Base-by-base conservation (phyloP, 192 early-diverging fungal species). In the Coemansia sp. region DNA sequence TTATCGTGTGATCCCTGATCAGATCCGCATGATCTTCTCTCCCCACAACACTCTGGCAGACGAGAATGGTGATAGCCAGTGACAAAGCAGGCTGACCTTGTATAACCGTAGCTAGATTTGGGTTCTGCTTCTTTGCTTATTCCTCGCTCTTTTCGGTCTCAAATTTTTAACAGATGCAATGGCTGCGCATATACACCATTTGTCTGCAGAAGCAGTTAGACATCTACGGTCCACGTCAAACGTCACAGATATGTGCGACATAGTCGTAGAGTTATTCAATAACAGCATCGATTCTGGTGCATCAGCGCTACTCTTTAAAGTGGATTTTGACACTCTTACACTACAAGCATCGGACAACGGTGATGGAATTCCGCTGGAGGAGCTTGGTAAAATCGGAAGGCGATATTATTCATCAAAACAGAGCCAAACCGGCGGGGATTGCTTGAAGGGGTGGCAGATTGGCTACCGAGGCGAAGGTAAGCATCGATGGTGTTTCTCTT, bases 221-320 rank as follows among this genome's bases (percentile, higher is more conserved):
- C 60, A 40, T 52, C 49, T 81, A 25, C 66, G 70, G 23, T 75
- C 79, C 10, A 56, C 66, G 1, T 46, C 70, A 14, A 49, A 66
- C 4, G 62, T 73, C 19, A 64, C 73, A 3, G 70, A 73, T 15
- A 56, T 81, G 11, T 52, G 66, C 64, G 66, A 68, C 49, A 58
- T 70, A 13, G 70, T 50, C 19, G 35, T 66, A 32, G 73, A 52
- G 36, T 61, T 81, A 25, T 20, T 81, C 8, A 67, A 81, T 29
- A 81, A 81, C 67, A 70, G 71, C 17, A 72, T 81, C 56, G 79
- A 75, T 40, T 69, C 79, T 29, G 63, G 61, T 36, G 68, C 79
- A 11, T 75, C 79, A 2, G 48, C 57, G 41, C 50, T 75, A 25
- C 36, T 60, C 3, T n/a, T 81, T 19, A 60, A 72, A 15, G 48